Evolutionary conservation across 805 yeast species (phyloP).

Genomic region (Yamadazyma nakazawae): DNA sequence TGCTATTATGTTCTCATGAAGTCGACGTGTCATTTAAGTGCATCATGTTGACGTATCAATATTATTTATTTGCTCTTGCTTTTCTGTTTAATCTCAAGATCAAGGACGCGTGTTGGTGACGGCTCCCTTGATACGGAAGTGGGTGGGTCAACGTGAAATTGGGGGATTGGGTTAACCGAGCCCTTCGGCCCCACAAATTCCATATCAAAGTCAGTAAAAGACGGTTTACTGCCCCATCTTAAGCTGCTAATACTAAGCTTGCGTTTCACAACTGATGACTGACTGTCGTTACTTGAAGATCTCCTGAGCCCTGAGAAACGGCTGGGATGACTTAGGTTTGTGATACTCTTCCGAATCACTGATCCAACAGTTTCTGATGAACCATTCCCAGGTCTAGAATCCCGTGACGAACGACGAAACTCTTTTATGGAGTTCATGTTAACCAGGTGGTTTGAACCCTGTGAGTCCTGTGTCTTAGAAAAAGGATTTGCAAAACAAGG

Average conservation of each 20-base stretch:
- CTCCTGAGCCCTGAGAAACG: not conserved
- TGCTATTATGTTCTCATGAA: not conserved
- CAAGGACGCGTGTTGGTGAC: slow-evolving; percentile 11
- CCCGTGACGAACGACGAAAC: not conserved
- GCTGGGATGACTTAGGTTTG: not conserved
- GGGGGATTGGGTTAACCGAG: not conserved
- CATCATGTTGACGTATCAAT: not conserved
- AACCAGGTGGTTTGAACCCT: not conserved
- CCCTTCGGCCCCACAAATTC: not conserved
- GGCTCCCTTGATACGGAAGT: slow-evolving; percentile 7
- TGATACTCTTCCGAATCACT: not conserved
- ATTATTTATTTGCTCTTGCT: slow-evolving; percentile 1
- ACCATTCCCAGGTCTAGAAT: not conserved
- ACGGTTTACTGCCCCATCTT: not conserved
- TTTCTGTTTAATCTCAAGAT: slow-evolving; percentile 11
- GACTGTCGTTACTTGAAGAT: slow-evolving; percentile 2
- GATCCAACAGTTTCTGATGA: slow-evolving; percentile 2
- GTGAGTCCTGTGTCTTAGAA: not conserved
- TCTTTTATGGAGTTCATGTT: not conserved
- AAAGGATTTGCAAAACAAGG: not conserved
- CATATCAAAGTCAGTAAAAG: not conserved
- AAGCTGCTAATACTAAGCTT: slow-evolving; percentile 1
- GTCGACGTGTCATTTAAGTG: not conserved
- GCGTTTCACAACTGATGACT: slow-evolving; percentile 2
- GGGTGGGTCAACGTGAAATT: not conserved